Conservation (phyloP, 2,329 filamentous ascomycete genomes). For the Hortaea werneckii region DNA sequence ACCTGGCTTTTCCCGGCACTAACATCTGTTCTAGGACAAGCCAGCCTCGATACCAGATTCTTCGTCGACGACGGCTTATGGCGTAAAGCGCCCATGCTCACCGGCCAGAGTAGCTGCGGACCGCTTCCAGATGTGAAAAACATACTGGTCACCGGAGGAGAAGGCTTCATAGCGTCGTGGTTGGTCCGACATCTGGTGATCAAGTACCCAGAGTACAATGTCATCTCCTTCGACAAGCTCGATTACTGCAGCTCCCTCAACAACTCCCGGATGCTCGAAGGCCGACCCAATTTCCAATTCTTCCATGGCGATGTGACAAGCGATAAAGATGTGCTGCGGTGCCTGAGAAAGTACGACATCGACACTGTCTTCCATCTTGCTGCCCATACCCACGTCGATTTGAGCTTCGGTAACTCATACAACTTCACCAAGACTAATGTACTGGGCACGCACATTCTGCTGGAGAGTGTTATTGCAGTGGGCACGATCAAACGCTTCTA, state of each 20-base stretch:
- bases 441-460: conserved; percentile 70
- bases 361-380: conserved; percentile 79
- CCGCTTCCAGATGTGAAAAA: conserved; percentile 61
- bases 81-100: conserved; percentile 61
- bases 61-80: conserved; percentile 52
- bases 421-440: conserved; percentile 74
- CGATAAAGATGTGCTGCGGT: conserved; percentile 57
- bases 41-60: conserved; percentile 32
- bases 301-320: conserved; percentile 71
- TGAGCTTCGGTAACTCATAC: conserved; percentile 75
- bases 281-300: conserved; percentile 63
- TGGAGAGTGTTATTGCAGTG: conserved; percentile 66
- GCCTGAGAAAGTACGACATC: conserved; percentile 59
- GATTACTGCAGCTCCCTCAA: conserved; percentile 74
- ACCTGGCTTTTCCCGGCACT: no score
- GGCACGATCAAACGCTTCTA: conserved; percentile 59
- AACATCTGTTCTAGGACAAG: conserved; percentile 13
- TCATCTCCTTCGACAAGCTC: conserved; percentile 75
- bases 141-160: conserved; percentile 75
- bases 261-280: conserved; percentile 61
- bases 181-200: conserved; percentile 66
- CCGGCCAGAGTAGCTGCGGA: conserved; percentile 59
- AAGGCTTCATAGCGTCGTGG: conserved; percentile 82
- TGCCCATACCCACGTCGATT: conserved; percentile 74
- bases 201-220: conserved; percentile 67